Evolutionary conservation across 371 early-diverging fungal species (phyloP).

Genomic region (Mortierella sp.): DNA sequence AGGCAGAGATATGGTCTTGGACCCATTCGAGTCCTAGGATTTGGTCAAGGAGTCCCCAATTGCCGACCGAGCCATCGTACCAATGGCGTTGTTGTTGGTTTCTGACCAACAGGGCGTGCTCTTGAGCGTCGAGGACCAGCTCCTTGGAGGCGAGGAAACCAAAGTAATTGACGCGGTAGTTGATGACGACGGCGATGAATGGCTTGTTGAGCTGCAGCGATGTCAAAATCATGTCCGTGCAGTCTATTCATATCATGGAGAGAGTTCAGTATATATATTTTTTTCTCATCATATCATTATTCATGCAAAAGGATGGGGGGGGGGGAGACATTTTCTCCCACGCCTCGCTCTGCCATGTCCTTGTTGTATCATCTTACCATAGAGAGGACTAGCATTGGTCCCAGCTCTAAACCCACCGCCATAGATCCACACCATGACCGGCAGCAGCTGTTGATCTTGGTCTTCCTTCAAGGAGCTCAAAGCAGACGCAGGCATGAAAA

Average conservation of each 20-base stretch:
- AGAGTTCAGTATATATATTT: too few relatives aligned
- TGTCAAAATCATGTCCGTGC: constrained; percentile 7
- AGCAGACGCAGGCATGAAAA: constrained; percentile 9
- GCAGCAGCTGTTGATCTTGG: neutral
- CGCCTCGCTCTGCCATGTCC: too few relatives aligned
- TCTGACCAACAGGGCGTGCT: neutral
- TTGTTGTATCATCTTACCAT: constrained; percentile 10
- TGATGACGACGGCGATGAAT: constrained; percentile 34
- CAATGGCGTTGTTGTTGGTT: neutral
- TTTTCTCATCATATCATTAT: too few relatives aligned
- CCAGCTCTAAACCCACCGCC: constrained; percentile 9
- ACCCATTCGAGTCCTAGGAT: constrained; percentile 62
- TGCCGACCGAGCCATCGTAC: constrained; percentile 37
- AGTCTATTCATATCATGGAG: constrained; percentile 3
- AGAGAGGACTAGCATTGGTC: constrained; percentile 1
- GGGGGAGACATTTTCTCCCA: too few relatives aligned
- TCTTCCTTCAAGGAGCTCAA: neutral
- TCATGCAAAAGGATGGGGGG: too few relatives aligned
- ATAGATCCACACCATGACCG: constrained; percentile 33
- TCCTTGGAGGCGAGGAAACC: constrained; percentile 51
- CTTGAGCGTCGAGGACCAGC: constrained; percentile 16
- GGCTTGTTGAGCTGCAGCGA: constrained; percentile 20
- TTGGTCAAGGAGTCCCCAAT: constrained; percentile 62
- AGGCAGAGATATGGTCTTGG: constrained; percentile 58
- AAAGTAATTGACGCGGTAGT: constrained; percentile 38